Base-by-base conservation (phyloP, 2,329 filamentous ascomycete genomes). In the Thielaviopsis cerberus region DNA sequence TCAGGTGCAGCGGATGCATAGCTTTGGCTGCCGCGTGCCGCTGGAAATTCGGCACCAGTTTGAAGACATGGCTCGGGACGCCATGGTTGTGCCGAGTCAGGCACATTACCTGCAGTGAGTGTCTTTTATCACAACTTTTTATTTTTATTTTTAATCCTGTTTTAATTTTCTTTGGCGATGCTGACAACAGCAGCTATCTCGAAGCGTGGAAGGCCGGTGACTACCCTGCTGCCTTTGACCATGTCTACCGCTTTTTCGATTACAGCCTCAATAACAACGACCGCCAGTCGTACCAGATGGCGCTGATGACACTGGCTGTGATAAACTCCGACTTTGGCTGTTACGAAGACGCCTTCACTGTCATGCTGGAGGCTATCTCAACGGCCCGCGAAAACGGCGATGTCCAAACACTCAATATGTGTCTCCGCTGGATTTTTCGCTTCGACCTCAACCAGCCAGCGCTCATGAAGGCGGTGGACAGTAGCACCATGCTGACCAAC, bases 241-340 rank as follows among this genome's bases (percentile, higher is more conserved):
- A 84, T 63, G 76, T 98, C 22, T 90, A 97, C 68, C 83, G 88
- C 55, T 98, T 96, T 69, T 98, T 96, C 65, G 92, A 98, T 69
- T 96, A 95, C 69, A 92, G 90, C 1, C 89, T 94, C 81, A 86
- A 92, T 65, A 86, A 82, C 63, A 76, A 82, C 61, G 86, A 94
- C 65, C 83, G 86, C 24, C 79, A 86, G 4, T 90, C 90, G 65
- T 97, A 98, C 66, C 92, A 97, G 67, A 95, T 96, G 67, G 92
- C 92, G 0, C 73, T 97, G 15, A 82, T 98, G 66, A 96, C 96
- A 66, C 78, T 96, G 60, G 91, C 90, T 3, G 88, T 96, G 34
- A 77, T 97, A 4, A 91, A 98, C 66, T 88, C 90, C 17, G 92
- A 97, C 68, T 97, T 97, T 72, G 90, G 90, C 53, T 95, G 88